Evolutionary conservation across 495 filamentous ascomycete genomes (phyloP).

Genomic region (Aspergillus haitiensis): DNA sequence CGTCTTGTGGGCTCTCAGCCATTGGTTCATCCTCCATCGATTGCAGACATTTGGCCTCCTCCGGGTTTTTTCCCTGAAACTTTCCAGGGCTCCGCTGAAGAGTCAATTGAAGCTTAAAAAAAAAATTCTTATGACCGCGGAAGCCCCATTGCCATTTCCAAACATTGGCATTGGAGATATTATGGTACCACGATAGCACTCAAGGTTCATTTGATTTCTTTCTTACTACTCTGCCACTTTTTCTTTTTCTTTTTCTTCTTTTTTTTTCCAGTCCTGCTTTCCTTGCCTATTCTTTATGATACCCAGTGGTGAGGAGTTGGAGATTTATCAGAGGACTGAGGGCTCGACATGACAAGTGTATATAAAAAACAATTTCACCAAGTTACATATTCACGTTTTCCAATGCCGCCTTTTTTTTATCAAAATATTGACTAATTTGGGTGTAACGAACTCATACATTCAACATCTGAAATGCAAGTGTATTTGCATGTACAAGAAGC

Average conservation of each 20-base stretch:
- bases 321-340: neutral
- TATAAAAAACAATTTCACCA: neutral
- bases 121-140: neutral
- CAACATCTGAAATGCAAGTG: too few relatives aligned
- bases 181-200: neutral
- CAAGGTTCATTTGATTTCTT: neutral
- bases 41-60: slow-evolving; percentile 50
- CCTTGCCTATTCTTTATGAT: slow-evolving; percentile 1
- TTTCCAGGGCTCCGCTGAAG: slow-evolving; percentile 37
- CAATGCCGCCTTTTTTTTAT: too few relatives aligned
- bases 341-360: neutral
- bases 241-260: slow-evolving; percentile 5
- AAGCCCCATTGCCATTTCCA: neutral
- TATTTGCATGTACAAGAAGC: too few relatives aligned
- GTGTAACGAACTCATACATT: too few relatives aligned
- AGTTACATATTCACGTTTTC: neutral
- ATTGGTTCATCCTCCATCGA: slow-evolving; percentile 45
- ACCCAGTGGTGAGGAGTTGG: slow-evolving; percentile 13
- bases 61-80: slow-evolving; percentile 51
- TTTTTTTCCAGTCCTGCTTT: neutral
- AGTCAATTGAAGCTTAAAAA: slow-evolving; percentile 28
- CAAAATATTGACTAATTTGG: too few relatives aligned
- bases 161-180: too few relatives aligned
- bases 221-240: neutral
- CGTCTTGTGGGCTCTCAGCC: slow-evolving; percentile 44